Evolutionary conservation across 345 rosid genomes (phyloP).

Genomic region (Ceriops zippeliana): DNA sequence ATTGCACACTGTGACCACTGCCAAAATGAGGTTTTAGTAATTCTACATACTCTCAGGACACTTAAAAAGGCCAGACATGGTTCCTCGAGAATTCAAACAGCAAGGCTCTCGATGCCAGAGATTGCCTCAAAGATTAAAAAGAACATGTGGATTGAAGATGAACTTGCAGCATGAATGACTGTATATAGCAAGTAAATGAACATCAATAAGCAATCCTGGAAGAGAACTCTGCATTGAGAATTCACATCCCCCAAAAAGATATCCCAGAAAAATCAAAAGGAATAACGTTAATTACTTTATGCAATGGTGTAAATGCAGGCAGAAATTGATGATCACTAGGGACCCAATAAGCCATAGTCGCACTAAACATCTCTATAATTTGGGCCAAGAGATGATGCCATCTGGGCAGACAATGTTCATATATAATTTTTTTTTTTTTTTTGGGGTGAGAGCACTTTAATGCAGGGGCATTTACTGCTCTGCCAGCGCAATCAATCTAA

Average conservation of each 20-base stretch:
- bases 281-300: not conserved
- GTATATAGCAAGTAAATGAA: not conserved
- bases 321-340: too few relatives aligned
- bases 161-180: not conserved
- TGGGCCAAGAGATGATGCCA: not conserved
- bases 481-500: not conserved
- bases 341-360: not conserved
- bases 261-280: constrained; percentile 18
- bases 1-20: constrained; percentile 6
- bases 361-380: not conserved
- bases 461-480: not conserved
- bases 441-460: not conserved
- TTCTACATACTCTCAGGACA: not conserved
- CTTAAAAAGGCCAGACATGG: not conserved
- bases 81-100: not conserved
- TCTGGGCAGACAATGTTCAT: not conserved
- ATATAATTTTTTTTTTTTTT: not conserved
- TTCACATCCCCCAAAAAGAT: constrained; percentile 15
- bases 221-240: not conserved
- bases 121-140: not conserved
- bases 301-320: not conserved
- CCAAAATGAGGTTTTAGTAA: constrained; percentile 4
- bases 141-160: not conserved
- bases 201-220: not conserved
- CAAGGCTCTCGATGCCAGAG: too few relatives aligned